These are phyloP conservation scores for Eimeria necatrix DNA, from an alignment of 169 alveolate species.

Conservation along the genomic window DNA sequence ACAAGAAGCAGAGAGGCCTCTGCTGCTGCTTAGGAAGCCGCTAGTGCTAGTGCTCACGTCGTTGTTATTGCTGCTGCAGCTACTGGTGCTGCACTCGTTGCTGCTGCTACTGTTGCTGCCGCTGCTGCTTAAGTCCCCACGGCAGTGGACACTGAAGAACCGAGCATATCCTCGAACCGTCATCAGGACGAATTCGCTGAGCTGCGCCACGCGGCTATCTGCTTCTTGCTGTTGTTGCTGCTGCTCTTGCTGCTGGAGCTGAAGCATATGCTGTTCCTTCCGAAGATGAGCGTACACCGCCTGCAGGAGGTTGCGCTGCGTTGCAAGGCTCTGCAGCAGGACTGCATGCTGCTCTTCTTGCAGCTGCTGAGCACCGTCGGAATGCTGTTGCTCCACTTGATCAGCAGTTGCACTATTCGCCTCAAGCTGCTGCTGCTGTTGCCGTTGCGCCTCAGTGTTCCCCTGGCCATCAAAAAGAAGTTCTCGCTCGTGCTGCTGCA, in stretches of 20 bases:
- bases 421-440: neutral
- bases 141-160: constrained; percentile 51
- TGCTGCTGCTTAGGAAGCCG: neutral
- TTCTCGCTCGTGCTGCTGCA: constrained; percentile 16
- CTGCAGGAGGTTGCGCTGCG: constrained; percentile 36
- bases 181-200: constrained; percentile 56
- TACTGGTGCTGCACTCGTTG: constrained; percentile 18
- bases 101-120: constrained; percentile 34
- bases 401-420: constrained; percentile 1
- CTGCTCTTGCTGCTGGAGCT: constrained; percentile 46
- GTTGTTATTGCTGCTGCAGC: constrained; percentile 13
- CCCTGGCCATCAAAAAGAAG: neutral
- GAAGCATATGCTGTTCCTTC: constrained; percentile 63
- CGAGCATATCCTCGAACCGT: constrained; percentile 63
- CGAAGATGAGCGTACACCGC: constrained; percentile 35
- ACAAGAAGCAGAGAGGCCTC: neutral
- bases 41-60: constrained; percentile 35
- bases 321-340: constrained; percentile 46
- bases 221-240: constrained; percentile 71
- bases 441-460: constrained; percentile 51
- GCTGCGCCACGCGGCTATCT: constrained; percentile 68
- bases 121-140: constrained; percentile 52
- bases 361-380: constrained; percentile 19
- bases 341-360: constrained; percentile 35
- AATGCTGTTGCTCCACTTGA: constrained; percentile 23